Conservation (phyloP, 345 rosid species). For the Murraya koenigii region DNA sequence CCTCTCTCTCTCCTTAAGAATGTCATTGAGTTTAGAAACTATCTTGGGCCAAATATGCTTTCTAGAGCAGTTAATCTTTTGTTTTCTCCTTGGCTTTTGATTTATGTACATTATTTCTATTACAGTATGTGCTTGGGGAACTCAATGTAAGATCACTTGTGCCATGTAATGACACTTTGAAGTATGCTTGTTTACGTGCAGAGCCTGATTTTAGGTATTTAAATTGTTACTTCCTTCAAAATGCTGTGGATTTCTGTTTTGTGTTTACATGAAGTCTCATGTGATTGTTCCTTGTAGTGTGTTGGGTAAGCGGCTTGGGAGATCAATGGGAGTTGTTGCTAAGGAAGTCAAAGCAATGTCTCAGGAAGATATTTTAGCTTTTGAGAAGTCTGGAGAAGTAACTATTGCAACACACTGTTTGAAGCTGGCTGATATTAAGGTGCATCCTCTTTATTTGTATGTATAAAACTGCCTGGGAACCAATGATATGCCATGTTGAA, state of each 20-base stretch:
- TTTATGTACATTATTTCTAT: slow-evolving; percentile 13
- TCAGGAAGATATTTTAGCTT: slow-evolving; percentile 72
- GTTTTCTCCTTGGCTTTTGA: background rate
- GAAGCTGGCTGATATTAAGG: slow-evolving; percentile 83
- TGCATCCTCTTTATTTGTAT: slow-evolving; percentile 12
- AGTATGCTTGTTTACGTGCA: slow-evolving; percentile 83
- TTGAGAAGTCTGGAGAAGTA: slow-evolving; percentile 75
- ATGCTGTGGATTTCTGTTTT: slow-evolving; percentile 8
- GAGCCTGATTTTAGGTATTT: slow-evolving; percentile 96
- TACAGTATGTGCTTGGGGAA: slow-evolving; percentile 91
- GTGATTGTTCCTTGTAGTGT: slow-evolving; percentile 40
- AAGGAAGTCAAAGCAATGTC: slow-evolving; percentile 85
- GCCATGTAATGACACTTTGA: slow-evolving; percentile 76
- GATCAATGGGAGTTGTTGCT: slow-evolving; percentile 83
- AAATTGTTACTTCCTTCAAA: slow-evolving; percentile 14
- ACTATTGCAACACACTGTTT: slow-evolving; percentile 67
- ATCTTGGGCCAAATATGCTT: background rate
- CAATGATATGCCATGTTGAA: background rate
- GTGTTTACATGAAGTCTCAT: slow-evolving; percentile 9
- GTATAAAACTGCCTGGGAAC: background rate
- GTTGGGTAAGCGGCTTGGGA: slow-evolving; percentile 93
- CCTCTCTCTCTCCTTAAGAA: background rate
- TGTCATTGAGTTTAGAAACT: background rate
- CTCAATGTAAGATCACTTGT: slow-evolving; percentile 80
- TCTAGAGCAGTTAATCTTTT: background rate